Evolutionary conservation across 306 rosid species (phyloP).

Genomic region (Lathyrus sativus): DNA sequence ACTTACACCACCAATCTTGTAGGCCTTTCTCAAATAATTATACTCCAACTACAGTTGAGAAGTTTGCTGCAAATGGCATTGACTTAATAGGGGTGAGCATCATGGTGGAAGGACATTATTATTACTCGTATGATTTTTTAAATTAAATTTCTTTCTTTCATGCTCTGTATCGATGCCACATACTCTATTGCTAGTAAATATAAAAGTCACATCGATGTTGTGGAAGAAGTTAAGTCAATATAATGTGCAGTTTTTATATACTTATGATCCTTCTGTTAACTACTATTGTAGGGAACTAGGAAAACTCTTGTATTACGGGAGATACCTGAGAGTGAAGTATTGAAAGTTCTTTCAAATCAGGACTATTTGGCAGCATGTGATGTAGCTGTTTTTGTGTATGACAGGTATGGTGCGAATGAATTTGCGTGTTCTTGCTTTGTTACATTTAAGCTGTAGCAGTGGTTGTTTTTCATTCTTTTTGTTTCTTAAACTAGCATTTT

Average conservation of each 20-base stretch:
- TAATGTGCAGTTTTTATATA: constrained; percentile 37
- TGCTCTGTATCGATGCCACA: constrained; percentile 23
- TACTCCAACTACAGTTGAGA: constrained; percentile 58
- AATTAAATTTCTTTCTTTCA: constrained; percentile 8
- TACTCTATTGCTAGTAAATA: constrained; percentile 13
- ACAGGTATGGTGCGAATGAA: constrained; percentile 57
- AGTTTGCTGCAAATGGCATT: constrained; percentile 66
- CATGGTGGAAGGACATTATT: constrained; percentile 26
- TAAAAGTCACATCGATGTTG: constrained; percentile 23
- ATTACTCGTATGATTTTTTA: constrained; percentile 30
- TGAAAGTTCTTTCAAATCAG: constrained; percentile 51
- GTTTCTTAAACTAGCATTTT: constrained; percentile 23
- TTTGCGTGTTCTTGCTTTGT: constrained; percentile 3
- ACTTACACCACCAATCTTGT: constrained; percentile 36
- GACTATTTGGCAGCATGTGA: constrained; percentile 86
- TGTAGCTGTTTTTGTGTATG: constrained; percentile 87
- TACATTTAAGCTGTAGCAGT: constrained; percentile 24
- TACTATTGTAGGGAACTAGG: constrained; percentile 59
- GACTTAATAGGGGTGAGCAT: constrained; percentile 75
- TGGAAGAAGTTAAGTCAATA: constrained; percentile 22
- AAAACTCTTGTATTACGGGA: constrained; percentile 84
- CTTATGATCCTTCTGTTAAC: constrained; percentile 37
- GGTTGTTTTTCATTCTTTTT: constrained; percentile 32
- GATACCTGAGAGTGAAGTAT: constrained; percentile 76
- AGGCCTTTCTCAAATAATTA: constrained; percentile 74